A percentile compares a stretch with the other conserved stretches of the same genome.
These are phyloP conservation scores for Apophysomyces ossiformis DNA, from an alignment of 371 early-diverging fungal species.

Conservation along the genomic window DNA sequence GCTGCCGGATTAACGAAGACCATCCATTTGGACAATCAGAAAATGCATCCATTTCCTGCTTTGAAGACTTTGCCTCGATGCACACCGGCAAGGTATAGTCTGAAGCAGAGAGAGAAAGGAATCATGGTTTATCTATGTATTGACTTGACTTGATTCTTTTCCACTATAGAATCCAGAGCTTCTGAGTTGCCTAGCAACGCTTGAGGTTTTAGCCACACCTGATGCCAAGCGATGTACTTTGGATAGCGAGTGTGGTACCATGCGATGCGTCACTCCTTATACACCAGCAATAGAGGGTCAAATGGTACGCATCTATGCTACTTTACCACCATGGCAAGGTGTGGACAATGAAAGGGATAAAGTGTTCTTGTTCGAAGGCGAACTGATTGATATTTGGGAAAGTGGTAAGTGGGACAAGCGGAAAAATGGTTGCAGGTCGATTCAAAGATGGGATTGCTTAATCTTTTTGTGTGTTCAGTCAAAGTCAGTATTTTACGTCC, in stretches of 20 bases:
- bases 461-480: constrained; percentile 32
- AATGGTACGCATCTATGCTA: constrained; percentile 58
- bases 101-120: neutral
- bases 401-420: constrained; percentile 42
- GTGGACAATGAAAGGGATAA: constrained; percentile 31
- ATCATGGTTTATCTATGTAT: constrained; percentile 10
- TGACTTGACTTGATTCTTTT: neutral
- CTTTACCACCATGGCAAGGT: constrained; percentile 41
- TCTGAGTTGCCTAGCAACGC: constrained; percentile 43
- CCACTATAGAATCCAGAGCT: constrained; percentile 19
- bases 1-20: constrained; percentile 56
- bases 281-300: constrained; percentile 57
- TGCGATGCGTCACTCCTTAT: constrained; percentile 63
- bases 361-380: constrained; percentile 59
- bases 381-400: constrained; percentile 65
- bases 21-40: constrained; percentile 59
- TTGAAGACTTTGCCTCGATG: constrained; percentile 35
- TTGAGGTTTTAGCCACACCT: constrained; percentile 31
- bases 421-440: neutral
- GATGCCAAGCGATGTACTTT: constrained; percentile 43
- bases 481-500: constrained; percentile 67
- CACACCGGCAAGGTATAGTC: constrained; percentile 7
- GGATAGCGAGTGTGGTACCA: constrained; percentile 34
- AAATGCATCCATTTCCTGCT: constrained; percentile 55
- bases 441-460: too few relatives aligned